These are phyloP conservation scores for Lecanicillium sp. DNA, from an alignment of 2,329 filamentous ascomycete genomes.

Conservation along the genomic window DNA sequence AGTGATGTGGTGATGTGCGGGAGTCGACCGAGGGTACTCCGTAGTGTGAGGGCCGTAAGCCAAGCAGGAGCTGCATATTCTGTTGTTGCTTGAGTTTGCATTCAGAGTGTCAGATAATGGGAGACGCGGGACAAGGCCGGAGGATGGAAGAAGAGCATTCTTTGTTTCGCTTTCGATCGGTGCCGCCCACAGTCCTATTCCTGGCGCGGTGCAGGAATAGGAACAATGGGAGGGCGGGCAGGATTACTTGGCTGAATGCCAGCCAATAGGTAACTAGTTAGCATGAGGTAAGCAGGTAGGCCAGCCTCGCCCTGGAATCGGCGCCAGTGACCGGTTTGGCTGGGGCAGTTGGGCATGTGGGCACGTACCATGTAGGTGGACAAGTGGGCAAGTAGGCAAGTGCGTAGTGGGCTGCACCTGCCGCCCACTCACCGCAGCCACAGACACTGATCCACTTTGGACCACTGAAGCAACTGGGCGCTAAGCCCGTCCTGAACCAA, in stretches of 20 bases:
- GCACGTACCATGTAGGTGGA: too few relatives aligned
- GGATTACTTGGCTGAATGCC: background rate
- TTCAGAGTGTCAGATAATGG: background rate
- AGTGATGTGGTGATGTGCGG: constrained; percentile 1
- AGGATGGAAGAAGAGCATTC: background rate
- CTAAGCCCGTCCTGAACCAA: constrained; percentile 10
- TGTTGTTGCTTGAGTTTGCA: background rate
- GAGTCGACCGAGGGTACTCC: background rate
- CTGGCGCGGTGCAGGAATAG: constrained; percentile 2
- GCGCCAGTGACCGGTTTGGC: background rate
- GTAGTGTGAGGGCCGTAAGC: too few relatives aligned
- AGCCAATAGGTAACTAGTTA: background rate
- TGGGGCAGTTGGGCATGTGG: too few relatives aligned
- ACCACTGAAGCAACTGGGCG: background rate
- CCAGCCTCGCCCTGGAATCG: constrained; percentile 12
- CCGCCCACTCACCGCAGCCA: background rate
- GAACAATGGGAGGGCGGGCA: background rate
- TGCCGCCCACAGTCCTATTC: background rate
- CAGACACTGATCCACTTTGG: background rate
- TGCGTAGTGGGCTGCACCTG: too few relatives aligned
- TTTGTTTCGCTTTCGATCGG: background rate
- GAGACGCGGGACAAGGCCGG: background rate
- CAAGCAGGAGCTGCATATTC: background rate
- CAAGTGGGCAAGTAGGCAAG: too few relatives aligned
- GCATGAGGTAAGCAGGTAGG: background rate